Evolutionary conservation across 768 basidiomycete genomes (phyloP).

Genomic region (Calvatia gigantea): DNA sequence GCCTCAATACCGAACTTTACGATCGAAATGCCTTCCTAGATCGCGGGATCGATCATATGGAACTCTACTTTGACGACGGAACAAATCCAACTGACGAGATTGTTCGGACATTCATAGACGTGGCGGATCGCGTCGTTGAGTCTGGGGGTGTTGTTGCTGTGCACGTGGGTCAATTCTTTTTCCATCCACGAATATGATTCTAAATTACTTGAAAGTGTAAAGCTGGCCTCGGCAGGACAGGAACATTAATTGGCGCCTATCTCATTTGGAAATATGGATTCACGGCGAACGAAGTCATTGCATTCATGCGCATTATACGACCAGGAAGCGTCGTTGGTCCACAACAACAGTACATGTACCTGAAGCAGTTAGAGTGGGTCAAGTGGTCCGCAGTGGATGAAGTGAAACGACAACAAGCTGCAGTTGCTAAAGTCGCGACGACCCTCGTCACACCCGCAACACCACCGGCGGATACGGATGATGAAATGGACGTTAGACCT

Average conservation of each 20-base stretch:
- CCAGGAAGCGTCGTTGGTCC: conserved; percentile 93
- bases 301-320: conserved; percentile 96
- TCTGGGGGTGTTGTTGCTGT: conserved; percentile 81
- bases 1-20: conserved; percentile 91
- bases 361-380: conserved; percentile 91
- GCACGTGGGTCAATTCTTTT: conserved; percentile 54
- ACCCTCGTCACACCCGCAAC: conserved; percentile 68
- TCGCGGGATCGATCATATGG: conserved; percentile 83
- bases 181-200: neutral
- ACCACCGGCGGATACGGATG: conserved; percentile 75
- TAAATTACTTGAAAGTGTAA: conserved; percentile 63
- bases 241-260: conserved; percentile 96
- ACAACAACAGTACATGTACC: conserved; percentile 92
- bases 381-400: conserved; percentile 92
- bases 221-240: conserved; percentile 94
- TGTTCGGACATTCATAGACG: conserved; percentile 84
- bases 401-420: conserved; percentile 47
- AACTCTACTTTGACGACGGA: conserved; percentile 97
- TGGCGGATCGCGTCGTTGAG: conserved; percentile 76
- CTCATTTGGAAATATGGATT: conserved; percentile 99
- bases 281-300: conserved; percentile 93
- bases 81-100: conserved; percentile 97
- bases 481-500: conserved; percentile 47
- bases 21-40: conserved; percentile 79
- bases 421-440: conserved; percentile 31